phyloP scores from a whole-genome alignment of 2,329 filamentous ascomycete genomes.

The Claviceps citrina region DNA sequence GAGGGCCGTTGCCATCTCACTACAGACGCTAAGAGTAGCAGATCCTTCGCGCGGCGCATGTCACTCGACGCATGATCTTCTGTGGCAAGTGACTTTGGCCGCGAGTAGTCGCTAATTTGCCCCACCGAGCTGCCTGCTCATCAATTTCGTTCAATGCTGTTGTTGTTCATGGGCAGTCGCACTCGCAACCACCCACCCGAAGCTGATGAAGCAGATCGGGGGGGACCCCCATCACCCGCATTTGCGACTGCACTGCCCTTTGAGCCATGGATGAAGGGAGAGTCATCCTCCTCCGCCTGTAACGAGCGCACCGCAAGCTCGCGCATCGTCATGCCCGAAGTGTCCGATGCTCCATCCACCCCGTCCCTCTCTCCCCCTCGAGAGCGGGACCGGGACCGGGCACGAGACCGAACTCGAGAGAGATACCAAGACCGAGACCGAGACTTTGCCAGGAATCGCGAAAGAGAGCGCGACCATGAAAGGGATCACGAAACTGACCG shows the following conservation, averaged over 20 bases:
- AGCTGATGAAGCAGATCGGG: conserved; percentile 5
- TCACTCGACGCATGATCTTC: too few relatives aligned
- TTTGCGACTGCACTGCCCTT: conserved; percentile 2
- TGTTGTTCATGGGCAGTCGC: background rate
- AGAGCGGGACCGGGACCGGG: background rate
- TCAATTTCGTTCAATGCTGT: too few relatives aligned
- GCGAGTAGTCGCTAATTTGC: background rate
- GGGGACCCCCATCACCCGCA: background rate
- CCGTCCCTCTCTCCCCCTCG: conserved; percentile 1
- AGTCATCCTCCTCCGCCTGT: background rate
- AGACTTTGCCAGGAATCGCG: conserved; percentile 3
- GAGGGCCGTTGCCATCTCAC: background rate
- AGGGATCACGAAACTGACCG: conserved; percentile 14
- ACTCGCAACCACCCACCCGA: conserved; percentile 1
- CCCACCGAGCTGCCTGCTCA: background rate
- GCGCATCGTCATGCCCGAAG: conserved; percentile 5
- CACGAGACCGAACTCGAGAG: background rate
- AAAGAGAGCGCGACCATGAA: conserved; percentile 5
- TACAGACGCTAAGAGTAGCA: background rate
- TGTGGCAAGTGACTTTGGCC: background rate
- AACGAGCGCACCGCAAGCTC: background rate
- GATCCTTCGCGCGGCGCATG: too few relatives aligned
- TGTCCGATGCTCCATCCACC: conserved; percentile 1
- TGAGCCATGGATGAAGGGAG: background rate
- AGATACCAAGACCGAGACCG: too few relatives aligned